These are phyloP conservation scores for Fraxinus excelsior DNA, from an alignment of 257 asterid species.

Conservation along the genomic window DNA sequence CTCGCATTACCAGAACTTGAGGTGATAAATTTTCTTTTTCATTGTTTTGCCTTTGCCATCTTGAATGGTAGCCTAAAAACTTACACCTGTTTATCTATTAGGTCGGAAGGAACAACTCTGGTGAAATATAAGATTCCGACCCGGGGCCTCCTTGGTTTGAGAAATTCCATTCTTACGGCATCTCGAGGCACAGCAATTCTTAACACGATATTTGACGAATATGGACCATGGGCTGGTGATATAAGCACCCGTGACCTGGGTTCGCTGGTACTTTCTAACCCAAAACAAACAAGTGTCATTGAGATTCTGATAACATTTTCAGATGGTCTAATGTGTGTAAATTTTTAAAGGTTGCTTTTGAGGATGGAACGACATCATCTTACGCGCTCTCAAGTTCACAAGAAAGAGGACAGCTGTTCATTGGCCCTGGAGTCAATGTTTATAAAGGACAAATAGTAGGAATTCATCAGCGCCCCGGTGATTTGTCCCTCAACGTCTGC, in stretches of 20 bases:
- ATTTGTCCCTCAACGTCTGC: conserved; percentile 87
- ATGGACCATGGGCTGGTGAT: conserved; percentile 97
- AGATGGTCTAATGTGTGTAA: background rate
- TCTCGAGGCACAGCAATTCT: conserved; percentile 96
- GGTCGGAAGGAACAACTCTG: conserved; percentile 77
- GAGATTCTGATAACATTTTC: background rate
- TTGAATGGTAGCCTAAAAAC: conserved; percentile 22
- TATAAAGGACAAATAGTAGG: conserved; percentile 97
- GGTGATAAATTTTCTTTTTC: conserved; percentile 6
- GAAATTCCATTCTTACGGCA: conserved; percentile 88
- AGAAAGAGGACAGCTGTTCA: conserved; percentile 92
- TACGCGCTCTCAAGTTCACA: conserved; percentile 92
- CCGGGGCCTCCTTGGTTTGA: conserved; percentile 90
- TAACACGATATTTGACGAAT: conserved; percentile 86
- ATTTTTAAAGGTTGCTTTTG: conserved; percentile 74
- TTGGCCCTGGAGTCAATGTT: conserved; percentile 80
- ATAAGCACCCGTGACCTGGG: conserved; percentile 93
- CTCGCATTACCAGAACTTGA: background rate
- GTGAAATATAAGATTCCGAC: conserved; percentile 93
- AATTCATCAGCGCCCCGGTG: conserved; percentile 96
- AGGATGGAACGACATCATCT: conserved; percentile 84
- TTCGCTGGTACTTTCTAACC: conserved; percentile 65
- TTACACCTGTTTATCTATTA: conserved; percentile 25
- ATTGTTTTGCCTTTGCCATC: conserved; percentile 15
- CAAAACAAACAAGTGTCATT: background rate